These are phyloP conservation scores for Lodderomyces metapsilosis DNA, from an alignment of 1,139 yeast species.

Conservation along the genomic window DNA sequence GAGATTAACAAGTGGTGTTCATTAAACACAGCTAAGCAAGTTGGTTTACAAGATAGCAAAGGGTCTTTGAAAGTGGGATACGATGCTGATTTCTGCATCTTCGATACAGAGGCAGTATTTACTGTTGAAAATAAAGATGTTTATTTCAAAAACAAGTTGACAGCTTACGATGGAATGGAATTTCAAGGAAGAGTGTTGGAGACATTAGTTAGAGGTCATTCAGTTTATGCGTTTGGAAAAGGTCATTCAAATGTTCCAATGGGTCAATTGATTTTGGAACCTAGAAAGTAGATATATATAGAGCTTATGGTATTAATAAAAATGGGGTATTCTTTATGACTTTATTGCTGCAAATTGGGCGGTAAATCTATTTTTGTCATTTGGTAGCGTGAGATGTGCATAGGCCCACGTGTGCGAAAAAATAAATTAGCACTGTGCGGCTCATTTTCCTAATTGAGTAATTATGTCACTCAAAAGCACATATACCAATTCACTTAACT, in stretches of 20 bases:
- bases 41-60: slow-evolving; percentile 69
- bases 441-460: neutral
- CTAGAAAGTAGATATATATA: slow-evolving; percentile 25
- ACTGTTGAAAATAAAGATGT: slow-evolving; percentile 57
- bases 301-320: neutral
- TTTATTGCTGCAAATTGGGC: neutral
- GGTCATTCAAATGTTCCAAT: slow-evolving; percentile 58
- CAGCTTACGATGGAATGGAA: slow-evolving; percentile 76
- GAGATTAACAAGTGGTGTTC: slow-evolving; percentile 81
- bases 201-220: slow-evolving; percentile 73
- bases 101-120: slow-evolving; percentile 63
- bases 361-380: neutral
- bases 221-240: slow-evolving; percentile 55
- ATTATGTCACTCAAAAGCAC: no score
- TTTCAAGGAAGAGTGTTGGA: slow-evolving; percentile 73
- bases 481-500: no score
- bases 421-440: neutral
- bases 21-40: slow-evolving; percentile 79
- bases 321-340: neutral
- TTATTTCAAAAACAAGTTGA: slow-evolving; percentile 78
- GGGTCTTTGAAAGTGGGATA: slow-evolving; percentile 70
- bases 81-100: slow-evolving; percentile 85
- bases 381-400: neutral
- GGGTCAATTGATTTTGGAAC: slow-evolving; percentile 63
- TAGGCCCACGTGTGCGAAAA: slow-evolving; percentile 2